Evolutionary conservation across 176 grass and related monocot species (phyloP).

Genomic region (Bonia amplexicaulis): DNA sequence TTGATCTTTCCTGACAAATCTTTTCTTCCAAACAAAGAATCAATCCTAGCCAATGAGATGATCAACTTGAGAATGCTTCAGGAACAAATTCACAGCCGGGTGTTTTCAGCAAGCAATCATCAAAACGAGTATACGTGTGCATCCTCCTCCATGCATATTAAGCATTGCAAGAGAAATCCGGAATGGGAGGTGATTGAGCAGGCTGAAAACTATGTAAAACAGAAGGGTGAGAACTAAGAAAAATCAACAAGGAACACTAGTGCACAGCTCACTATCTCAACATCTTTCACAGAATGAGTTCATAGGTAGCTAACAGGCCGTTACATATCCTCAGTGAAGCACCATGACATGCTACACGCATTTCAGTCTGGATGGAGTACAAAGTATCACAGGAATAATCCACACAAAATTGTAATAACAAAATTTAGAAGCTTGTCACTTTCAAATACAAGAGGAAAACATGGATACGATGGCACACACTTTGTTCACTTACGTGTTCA

Average conservation of each 20-base stretch:
- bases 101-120: neutral
- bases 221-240: neutral
- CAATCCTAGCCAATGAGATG: no score
- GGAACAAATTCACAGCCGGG: neutral
- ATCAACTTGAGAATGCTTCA: no score
- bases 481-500: constrained; percentile 61
- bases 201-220: neutral
- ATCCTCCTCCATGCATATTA: neutral
- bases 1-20: neutral
- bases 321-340: neutral
- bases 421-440: neutral
- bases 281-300: constrained; percentile 13
- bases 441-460: neutral
- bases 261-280: neutral
- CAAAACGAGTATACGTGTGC: neutral
- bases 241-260: neutral
- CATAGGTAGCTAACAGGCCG: constrained; percentile 1
- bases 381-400: neutral
- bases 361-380: constrained; percentile 13
- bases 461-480: neutral
- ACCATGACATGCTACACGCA: constrained; percentile 21
- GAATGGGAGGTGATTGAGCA: neutral
- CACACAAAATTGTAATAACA: neutral
- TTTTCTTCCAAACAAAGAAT: neutral
- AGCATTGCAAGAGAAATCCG: neutral